Percentiles rank a stretch among this genome's conserved stretches.
Conservation (phyloP, 2,329 filamentous ascomycete genomes). For the Cladophialophora exuberans region DNA sequence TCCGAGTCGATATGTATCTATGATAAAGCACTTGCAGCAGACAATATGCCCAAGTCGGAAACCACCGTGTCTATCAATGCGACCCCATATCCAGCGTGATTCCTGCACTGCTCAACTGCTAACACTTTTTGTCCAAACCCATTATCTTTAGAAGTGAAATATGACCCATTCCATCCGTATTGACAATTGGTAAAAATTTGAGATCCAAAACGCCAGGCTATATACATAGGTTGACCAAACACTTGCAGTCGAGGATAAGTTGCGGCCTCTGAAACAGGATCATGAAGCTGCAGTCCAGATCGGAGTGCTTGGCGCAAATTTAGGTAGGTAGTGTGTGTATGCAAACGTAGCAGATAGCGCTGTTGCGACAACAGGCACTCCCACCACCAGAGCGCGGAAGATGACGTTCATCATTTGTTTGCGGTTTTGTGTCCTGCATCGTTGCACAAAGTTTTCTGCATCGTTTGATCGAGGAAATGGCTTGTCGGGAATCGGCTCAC, state of each 20-base stretch:
- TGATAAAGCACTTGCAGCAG: background rate
- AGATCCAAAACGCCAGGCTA: conserved; percentile 20
- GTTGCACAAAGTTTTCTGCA: conserved; percentile 58
- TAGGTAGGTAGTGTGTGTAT: conserved; percentile 43
- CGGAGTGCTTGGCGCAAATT: conserved; percentile 16
- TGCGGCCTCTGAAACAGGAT: background rate
- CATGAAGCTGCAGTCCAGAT: conserved; percentile 20
- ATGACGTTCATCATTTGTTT: conserved; percentile 60
- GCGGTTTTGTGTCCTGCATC: conserved; percentile 57
- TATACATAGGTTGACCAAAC: conserved; percentile 17
- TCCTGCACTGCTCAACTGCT: too few species aligned
- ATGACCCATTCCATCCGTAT: background rate
- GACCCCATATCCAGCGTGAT: too few species aligned
- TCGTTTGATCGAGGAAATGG: conserved; percentile 58
- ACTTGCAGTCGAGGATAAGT: background rate
- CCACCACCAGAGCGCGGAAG: conserved; percentile 55
- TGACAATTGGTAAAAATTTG: background rate
- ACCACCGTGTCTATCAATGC: background rate
- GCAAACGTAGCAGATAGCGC: conserved; percentile 45
- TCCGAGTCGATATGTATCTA: too few species aligned
- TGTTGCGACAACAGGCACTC: conserved; percentile 52
- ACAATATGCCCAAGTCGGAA: background rate
- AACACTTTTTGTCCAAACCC: too few species aligned
- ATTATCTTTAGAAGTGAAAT: conserved; percentile 10
- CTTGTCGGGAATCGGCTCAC: conserved; percentile 52